Evolutionary conservation across 176 grass and related monocot genomes (phyloP).

Genomic region (Carex pumila): DNA sequence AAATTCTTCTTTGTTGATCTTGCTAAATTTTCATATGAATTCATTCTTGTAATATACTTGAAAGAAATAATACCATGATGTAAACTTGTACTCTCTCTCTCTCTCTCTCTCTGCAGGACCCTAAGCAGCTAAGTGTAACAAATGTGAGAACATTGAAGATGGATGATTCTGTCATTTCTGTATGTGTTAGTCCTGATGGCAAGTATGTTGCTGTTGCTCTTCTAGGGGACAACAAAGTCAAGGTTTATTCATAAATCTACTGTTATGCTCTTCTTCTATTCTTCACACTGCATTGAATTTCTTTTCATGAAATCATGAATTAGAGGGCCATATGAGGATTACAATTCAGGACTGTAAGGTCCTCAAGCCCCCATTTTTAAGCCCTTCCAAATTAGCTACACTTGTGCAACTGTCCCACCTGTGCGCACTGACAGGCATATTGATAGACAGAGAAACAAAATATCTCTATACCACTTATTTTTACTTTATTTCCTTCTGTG

Average conservation of each 20-base stretch:
- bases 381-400: background rate
- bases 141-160: constrained; percentile 95
- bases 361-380: background rate
- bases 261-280: background rate
- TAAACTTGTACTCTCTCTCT: background rate
- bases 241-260: constrained; percentile 38
- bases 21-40: background rate
- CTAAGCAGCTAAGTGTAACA: constrained; percentile 65
- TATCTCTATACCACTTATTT: background rate
- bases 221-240: constrained; percentile 68
- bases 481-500: background rate
- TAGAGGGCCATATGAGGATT: background rate
- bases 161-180: constrained; percentile 76
- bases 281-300: constrained; percentile 1
- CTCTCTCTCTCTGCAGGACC: constrained; percentile 48
- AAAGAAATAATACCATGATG: background rate
- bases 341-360: background rate
- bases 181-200: constrained; percentile 61
- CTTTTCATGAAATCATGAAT: constrained; percentile 1
- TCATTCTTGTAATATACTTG: background rate
- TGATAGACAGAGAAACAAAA: too few relatives aligned
- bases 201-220: constrained; percentile 90
- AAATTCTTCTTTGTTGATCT: background rate
- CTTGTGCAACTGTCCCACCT: background rate
- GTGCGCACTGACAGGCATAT: too few relatives aligned